phyloP scores from a whole-genome alignment of 2,329 filamentous ascomycete genomes.

The Penicillium occitanis region DNA sequence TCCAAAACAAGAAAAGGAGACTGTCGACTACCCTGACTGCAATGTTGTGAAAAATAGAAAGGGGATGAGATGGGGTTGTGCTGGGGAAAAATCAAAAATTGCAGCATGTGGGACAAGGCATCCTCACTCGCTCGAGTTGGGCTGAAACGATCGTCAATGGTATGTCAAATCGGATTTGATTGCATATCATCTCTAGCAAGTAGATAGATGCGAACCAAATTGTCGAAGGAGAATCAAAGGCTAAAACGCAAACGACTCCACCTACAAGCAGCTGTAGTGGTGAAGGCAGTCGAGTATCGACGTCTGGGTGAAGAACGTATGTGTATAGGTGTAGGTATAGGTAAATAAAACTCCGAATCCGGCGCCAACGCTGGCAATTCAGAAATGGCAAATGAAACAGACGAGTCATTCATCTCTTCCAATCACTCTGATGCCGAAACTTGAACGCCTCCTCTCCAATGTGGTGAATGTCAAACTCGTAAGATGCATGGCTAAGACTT shows the following conservation, averaged over 20 bases:
- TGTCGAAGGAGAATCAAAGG: slow-evolving; percentile 14
- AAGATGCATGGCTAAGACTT: not conserved
- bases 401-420: not conserved
- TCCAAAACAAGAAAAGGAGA: slow-evolving; percentile 15
- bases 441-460: not conserved
- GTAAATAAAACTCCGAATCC: slow-evolving; percentile 16
- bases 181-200: not conserved
- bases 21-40: slow-evolving; percentile 17
- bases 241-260: not conserved
- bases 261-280: not conserved
- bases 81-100: not conserved
- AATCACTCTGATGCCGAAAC: slow-evolving; percentile 10
- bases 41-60: not conserved
- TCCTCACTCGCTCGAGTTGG: slow-evolving; percentile 10
- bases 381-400: slow-evolving; percentile 6
- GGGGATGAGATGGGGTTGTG: not conserved
- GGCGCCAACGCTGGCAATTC: slow-evolving; percentile 18
- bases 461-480: not conserved
- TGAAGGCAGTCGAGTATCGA: not conserved
- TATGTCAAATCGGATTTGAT: not conserved
- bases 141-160: slow-evolving; percentile 14
- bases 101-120: not conserved
- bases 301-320: not conserved
- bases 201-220: not conserved
- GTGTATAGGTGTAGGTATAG: not conserved